Base-by-base conservation (phyloP, 208 protist genomes). In the Borovskyia barvae region DNA sequence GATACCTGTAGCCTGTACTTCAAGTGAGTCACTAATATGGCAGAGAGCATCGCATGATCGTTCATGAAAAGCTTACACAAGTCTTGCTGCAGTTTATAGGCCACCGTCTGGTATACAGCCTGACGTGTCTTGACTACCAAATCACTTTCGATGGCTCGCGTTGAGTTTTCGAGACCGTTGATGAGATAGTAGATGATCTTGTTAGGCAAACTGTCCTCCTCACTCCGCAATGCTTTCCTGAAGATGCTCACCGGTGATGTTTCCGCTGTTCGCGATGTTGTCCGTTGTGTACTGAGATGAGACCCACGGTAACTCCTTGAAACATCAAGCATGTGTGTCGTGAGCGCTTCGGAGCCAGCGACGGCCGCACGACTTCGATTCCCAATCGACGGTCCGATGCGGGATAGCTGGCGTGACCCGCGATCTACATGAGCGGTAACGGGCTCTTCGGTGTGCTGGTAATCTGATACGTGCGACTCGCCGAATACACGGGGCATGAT, bases 381-480 rank as follows among this genome's bases (percentile, higher is more conserved):
- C 19, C 60, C 62, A 14, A 61, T 43, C 20, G 57, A 65, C 58
- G 36, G 40, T 25, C 12, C 37, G 7, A 62, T 12, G 11, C 69
- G 54, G 24, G 67, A 80, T 20, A 65, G 53, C 43, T 62, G 53
- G 12, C 46, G 67, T 11, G 60, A 75, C 22, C 29, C 50, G 30
- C 72, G 67, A 6, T 69, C 56, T 5, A 67, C 19, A 14, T 68
- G 56, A 29, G 43, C 25, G 14, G 72, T 70, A 9, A 89, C 53
- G 20, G 80, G 77, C 63, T 88, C 80, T 54, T 92, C 85, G 9
- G 82, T 90, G 57, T 80, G 75, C 61, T 92, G 77, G n/a, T 75
- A 49, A 22, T 88, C 83, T 0, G 77, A 66, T 22, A 90, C 60
- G 29, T 75, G 47, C 22, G 53, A 53, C 58, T 94, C 82, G 26